Evolutionary conservation across 805 yeast genomes (phyloP), one percentile per base, ranked within the genome.

Genomic region (Yarrowia sp.): DNA sequence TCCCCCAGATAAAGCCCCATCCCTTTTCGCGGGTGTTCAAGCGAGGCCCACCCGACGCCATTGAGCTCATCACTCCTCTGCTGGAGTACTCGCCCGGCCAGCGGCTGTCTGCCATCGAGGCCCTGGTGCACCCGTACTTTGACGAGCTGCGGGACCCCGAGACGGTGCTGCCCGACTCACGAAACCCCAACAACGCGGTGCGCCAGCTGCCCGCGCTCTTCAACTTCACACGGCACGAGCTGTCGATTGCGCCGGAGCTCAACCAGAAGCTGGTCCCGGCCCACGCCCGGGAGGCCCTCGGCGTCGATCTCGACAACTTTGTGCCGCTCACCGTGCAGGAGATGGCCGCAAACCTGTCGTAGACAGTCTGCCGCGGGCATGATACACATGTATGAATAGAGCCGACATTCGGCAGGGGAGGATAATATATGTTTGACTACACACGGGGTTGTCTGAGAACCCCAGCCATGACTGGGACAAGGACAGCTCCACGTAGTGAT

Each of bases 51-150:
- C 87, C 89, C 1, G 91, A 88, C 70, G 98, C 97, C 35, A 84
- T 95, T 70, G 97, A 94, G 77, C 83, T 95, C 72, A 82, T 95
- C 74, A 84, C 89, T 82, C 85, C 85, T 70, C 87, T 95, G 56
- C 84, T 95, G 71, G 97, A 92, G 61, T 95, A 95, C 79, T 95
- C 92, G 72, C 99, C 99, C 15, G 90, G 88, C 66, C 80, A 82
- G 69, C 87, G 99, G 77, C 84, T 91, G 70, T 84, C 89, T 56
- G 94, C 98, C 64, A 85, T 89, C 75, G 85, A 89, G 73, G 92
- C 94, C 9, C 81, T 95, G 83, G 87, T 93, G 8, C 97, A 94
- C 81, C 89, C 89, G 35, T 95, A 92, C 78, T 94, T 94, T 77
- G 89, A 91, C 77, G 97, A 93, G 75, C 83, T 94, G 73, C 89